phyloP scores from a whole-genome alignment of 352 stramenopile species.

The Phytopythium cucurbitacearum region DNA sequence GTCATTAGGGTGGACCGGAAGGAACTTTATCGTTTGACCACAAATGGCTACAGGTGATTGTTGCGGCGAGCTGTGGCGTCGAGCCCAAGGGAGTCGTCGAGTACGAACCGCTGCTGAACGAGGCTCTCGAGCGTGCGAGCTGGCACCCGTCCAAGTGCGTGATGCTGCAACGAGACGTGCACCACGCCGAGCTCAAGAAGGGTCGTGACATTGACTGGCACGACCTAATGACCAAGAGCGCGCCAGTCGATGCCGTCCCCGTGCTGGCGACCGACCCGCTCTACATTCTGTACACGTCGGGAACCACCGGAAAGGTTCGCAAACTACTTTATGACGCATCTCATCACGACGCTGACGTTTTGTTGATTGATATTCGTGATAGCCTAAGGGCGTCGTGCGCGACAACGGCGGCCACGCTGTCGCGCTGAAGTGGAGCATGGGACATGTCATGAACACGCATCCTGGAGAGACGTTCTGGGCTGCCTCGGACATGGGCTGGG shows the following conservation, averaged over 20 bases:
- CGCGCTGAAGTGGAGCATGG: slow-evolving; percentile 87
- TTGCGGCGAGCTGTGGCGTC: slow-evolving; percentile 58
- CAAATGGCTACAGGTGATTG: slow-evolving; percentile 17
- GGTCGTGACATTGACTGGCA: slow-evolving; percentile 49
- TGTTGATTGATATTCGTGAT: background rate
- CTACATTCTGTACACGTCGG: slow-evolving; percentile 82
- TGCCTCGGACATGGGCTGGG: slow-evolving; percentile 88
- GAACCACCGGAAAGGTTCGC: slow-evolving; percentile 50
- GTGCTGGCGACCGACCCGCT: slow-evolving; percentile 60
- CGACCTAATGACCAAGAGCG: slow-evolving; percentile 37
- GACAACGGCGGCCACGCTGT: slow-evolving; percentile 77
- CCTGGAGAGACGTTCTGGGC: slow-evolving; percentile 81
- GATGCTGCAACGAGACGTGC: slow-evolving; percentile 59
- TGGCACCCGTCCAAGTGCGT: slow-evolving; percentile 43
- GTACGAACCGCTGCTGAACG: slow-evolving; percentile 76
- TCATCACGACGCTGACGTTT: background rate
- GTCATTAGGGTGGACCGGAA: no score
- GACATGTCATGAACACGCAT: slow-evolving; percentile 67
- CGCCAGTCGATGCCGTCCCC: slow-evolving; percentile 32
- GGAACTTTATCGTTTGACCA: no score
- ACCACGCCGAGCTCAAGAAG: slow-evolving; percentile 37
- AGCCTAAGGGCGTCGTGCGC: slow-evolving; percentile 75
- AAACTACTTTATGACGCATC: background rate
- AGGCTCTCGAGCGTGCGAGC: slow-evolving; percentile 53
- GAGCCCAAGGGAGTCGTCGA: slow-evolving; percentile 60